Base-by-base conservation (phyloP, 352 stramenopile species). In the Elongisporangium anandrum region DNA sequence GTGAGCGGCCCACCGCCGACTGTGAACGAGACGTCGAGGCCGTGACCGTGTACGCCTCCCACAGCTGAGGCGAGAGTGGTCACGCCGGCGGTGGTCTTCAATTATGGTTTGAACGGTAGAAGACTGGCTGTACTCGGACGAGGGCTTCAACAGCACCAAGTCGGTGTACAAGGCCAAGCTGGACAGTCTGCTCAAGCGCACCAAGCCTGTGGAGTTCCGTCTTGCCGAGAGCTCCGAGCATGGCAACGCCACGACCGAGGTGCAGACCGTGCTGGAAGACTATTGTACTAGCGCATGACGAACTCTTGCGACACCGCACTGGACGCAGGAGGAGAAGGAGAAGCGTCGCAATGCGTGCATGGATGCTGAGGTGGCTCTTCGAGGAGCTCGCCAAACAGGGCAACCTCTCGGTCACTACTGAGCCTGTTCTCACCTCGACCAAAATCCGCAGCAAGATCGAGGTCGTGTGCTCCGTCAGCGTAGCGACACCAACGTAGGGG, bases 81-180 rank as follows among this genome's bases (percentile, higher is more conserved):
- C n/a, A n/a, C n/a, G n/a, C n/a, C n/a, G n/a, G n/a, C n/a, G n/a
- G n/a, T n/a, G n/a, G n/a, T n/a, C n/a, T n/a, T n/a, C n/a, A n/a
- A n/a, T n/a, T n/a, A n/a, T n/a, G n/a, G n/a, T n/a, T n/a, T n/a
- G n/a, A n/a, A n/a, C n/a, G n/a, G n/a, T n/a, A n/a, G 97, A 99
- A 72, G 96, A 99, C 72, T 99, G 98, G 98, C 69, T 99, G 53
- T 99, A 99, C 81, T 96, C 97, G 69, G 97, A 99, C 69, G 96
- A 99, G 64, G 98, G 97, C 54, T 99, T 99, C 60, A 97, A 99
- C 77, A 97, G 92, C 60, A 97, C 84, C 57, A 99, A 99, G 76
- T 98, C 91, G 54, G 90, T 98, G 24, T 99, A 99, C 79, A 79
- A 96, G 54, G 73, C 71, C 24, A 99, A 99, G 79, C 78, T 99